phyloP scores from a whole-genome alignment of 169 alveolate genomes.

The Pseudocohnilembus persalinus region DNA sequence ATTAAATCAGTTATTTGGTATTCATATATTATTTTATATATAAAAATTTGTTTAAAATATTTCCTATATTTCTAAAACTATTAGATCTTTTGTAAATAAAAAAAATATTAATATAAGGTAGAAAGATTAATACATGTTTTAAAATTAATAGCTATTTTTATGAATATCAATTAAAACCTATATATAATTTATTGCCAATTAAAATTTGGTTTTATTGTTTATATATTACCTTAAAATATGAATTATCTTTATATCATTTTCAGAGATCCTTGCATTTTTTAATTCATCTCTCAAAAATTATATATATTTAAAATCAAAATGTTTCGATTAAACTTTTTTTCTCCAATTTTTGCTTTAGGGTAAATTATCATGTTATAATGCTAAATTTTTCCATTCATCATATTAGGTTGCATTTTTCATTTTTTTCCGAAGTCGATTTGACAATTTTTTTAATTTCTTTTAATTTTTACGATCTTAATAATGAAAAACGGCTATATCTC shows the following conservation, averaged over 20 bases:
- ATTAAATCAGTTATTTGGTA: constrained; percentile 59
- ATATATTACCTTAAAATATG: constrained; percentile 5
- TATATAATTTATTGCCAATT: too few species aligned
- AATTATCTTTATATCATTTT: constrained; percentile 42
- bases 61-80: constrained; percentile 56
- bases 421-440: neutral
- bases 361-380: constrained; percentile 38
- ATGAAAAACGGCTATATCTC: constrained; percentile 1
- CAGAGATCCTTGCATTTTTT: constrained; percentile 27
- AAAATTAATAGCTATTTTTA: too few species aligned
- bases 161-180: too few species aligned
- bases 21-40: constrained; percentile 56
- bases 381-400: constrained; percentile 46
- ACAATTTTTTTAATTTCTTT: neutral
- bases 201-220: too few species aligned
- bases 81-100: constrained; percentile 41
- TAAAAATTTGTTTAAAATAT: constrained; percentile 51
- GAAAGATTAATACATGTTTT: too few species aligned
- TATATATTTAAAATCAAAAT: constrained; percentile 42
- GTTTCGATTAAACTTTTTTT: constrained; percentile 11
- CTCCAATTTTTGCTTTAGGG: constrained; percentile 52
- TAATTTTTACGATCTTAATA: neutral
- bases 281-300: constrained; percentile 13
- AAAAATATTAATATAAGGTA: neutral
- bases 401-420: constrained; percentile 7